phyloP scores from a whole-genome alignment of 768 basidiomycete species.

The Lactifluus hygrophoroides region DNA sequence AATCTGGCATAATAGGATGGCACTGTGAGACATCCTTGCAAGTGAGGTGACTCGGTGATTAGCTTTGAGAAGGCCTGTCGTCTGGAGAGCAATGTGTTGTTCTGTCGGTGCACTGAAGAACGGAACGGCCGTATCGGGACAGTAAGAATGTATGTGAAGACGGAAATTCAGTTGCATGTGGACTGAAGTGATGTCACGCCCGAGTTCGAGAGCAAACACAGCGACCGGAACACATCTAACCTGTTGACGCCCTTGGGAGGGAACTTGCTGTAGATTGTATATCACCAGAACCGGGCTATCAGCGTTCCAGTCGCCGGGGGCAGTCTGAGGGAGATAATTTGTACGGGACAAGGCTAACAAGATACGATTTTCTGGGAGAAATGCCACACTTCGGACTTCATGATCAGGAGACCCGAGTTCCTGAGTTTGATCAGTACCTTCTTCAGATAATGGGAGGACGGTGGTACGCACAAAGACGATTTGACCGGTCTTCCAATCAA shows the following conservation, averaged over 20 bases:
- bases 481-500: slow-evolving; percentile 8
- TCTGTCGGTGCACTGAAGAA: background rate
- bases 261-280: background rate
- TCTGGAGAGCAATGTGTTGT: slow-evolving; percentile 1
- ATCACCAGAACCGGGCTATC: background rate
- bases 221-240: background rate
- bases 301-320: background rate
- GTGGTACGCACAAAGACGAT: slow-evolving; percentile 1
- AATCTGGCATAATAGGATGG: background rate
- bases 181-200: background rate
- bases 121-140: background rate
- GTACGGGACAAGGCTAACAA: background rate
- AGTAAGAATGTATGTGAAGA: background rate
- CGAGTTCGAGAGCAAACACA: background rate
- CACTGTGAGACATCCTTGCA: background rate
- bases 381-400: background rate
- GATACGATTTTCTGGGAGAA: background rate
- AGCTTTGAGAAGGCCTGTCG: background rate
- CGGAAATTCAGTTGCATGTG: background rate
- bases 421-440: background rate
- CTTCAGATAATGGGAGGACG: background rate
- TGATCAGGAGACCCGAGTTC: background rate
- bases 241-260: background rate
- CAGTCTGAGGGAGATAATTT: background rate
- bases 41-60: background rate